Evolutionary conservation across 164 flowering plant genomes (phyloP), one percentile per base, ranked within the genome.

Genomic region (Kingdonia uniflora): DNA sequence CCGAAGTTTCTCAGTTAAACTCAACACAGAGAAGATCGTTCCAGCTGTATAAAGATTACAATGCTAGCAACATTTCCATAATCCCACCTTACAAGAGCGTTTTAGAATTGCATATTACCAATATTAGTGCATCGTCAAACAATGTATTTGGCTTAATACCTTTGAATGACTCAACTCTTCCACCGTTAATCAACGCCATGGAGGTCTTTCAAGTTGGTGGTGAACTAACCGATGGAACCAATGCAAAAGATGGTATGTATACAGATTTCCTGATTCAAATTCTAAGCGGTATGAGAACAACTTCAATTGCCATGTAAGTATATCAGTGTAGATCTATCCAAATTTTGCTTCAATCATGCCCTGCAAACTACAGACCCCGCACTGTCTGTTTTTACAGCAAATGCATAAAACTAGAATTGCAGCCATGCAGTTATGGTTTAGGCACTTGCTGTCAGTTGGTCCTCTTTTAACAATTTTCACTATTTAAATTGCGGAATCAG

Each of bases 121-220:
- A 68, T 38, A 0, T 51, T 3, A 55, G 63, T 10, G 71, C 72
- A 8, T 49, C 66, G 17, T n/a, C 70, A 0, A 58, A 40, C 43
- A 69, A 66, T 10, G 16, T 49, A 0, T 19, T 79, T 41, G 11
- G 62, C 14, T 37, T 79, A 19, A 52, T 57, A 24, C 43, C 72
- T 1, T 59, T 70, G 8, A 0, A 54, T 0, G 63, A 57, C 16
- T 76, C 81, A 0, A 68, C 67, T 1, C 72, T 72, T 25, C 75
- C 79, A 0, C 84, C 84, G 11, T 54, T 79, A 33, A 63, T 76
- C 33, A 79, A 70, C 51, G 84, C 81, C 49, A 21, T 67, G 61
- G 84, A 79, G 51, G 33, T 74, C 16, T 79, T 57, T 42, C 0
- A 0, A 0, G 21, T 73, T 2, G 55, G 72, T 13, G 62, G 48